Conservation (phyloP, 805 yeast genomes). For the Candida tallmaniae region DNA sequence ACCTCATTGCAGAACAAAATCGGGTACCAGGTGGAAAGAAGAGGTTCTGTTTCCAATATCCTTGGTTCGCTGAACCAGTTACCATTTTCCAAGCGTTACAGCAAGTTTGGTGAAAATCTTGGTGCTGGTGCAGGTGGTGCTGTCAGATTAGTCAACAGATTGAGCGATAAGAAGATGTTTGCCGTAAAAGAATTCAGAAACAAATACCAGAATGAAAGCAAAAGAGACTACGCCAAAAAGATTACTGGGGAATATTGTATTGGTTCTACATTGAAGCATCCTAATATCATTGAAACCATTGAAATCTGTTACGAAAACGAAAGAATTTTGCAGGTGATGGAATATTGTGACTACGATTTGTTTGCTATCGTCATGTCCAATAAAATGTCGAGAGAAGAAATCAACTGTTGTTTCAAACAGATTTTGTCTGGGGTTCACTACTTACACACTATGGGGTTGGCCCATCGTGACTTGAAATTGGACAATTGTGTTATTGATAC, state of each 20-base stretch:
- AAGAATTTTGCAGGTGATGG: constrained; percentile 88
- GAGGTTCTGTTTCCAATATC: constrained; percentile 31
- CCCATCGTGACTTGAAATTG: constrained; percentile 77
- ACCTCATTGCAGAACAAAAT: constrained; percentile 24
- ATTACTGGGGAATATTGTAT: constrained; percentile 88
- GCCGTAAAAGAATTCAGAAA: constrained; percentile 84
- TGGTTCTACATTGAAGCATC: constrained; percentile 78
- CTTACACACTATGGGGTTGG: constrained; percentile 72
- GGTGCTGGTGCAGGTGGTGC: constrained; percentile 91
- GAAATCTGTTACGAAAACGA: constrained; percentile 69
- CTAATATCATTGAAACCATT: constrained; percentile 72
- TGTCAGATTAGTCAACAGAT: constrained; percentile 66
- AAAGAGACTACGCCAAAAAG: constrained; percentile 77
- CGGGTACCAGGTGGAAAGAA: constrained; percentile 28
- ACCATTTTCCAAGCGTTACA: constrained; percentile 50
- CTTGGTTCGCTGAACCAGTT: constrained; percentile 21
- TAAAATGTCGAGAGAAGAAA: constrained; percentile 73
- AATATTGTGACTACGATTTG: constrained; percentile 82
- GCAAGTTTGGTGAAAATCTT: constrained; percentile 66
- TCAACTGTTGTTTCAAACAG: constrained; percentile 77
- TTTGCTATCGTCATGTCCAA: constrained; percentile 88
- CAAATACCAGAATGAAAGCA: constrained; percentile 61
- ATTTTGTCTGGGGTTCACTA: constrained; percentile 67
- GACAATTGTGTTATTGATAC: constrained; percentile 78
- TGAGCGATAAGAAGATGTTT: constrained; percentile 65